Base-by-base conservation (phyloP, 768 basidiomycete species). In the Termitomyces sp. region DNA sequence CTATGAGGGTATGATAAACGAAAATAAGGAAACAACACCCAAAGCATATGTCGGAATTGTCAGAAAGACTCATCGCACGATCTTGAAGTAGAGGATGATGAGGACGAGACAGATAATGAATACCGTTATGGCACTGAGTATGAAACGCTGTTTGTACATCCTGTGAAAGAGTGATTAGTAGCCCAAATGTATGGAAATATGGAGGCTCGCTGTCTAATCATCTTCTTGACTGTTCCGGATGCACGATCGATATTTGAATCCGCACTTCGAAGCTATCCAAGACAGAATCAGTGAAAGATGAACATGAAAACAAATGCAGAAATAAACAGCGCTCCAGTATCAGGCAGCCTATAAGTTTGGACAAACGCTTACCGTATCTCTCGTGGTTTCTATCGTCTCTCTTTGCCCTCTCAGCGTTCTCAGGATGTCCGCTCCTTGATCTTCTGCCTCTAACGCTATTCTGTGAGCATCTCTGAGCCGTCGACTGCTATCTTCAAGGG, bases 361-460 rank as follows among this genome's bases (percentile, higher is more conserved):
- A 21, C 26, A 37, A 53, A 14, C 26, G 66, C 86, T 48, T 53
- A 94, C 91, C 65, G 84, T 90, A 72, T 93, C 88, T 62, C 93
- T 72, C 11, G 93, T 79, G 65, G 91, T 88, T 73, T 93, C 89
- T 56, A 98, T 92, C 70, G 91, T 91, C 68, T 96, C 95, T 57
- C 95, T 72, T 74, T 98, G 95, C 0, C 80, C 79, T 56, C 91
- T 74, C 65, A 98, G 74, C 62, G 81, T 87, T 62, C 86, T 72
- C 69, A 98, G 64, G 62, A 97, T 96, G 63, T 93, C 93, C 5
- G 91, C 87, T 1, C 95, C 95, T 38, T 93, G 80, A 64, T 89
- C 85, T 71, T 97, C 95, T 6, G 94, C 89, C 77, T 97, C 93
- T 35, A 97, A 72, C n/a, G 94, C 95, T 30, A 97, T 77, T 8